phyloP scores from a whole-genome alignment of 192 early-diverging fungal species.

The Backusella luteola region DNA sequence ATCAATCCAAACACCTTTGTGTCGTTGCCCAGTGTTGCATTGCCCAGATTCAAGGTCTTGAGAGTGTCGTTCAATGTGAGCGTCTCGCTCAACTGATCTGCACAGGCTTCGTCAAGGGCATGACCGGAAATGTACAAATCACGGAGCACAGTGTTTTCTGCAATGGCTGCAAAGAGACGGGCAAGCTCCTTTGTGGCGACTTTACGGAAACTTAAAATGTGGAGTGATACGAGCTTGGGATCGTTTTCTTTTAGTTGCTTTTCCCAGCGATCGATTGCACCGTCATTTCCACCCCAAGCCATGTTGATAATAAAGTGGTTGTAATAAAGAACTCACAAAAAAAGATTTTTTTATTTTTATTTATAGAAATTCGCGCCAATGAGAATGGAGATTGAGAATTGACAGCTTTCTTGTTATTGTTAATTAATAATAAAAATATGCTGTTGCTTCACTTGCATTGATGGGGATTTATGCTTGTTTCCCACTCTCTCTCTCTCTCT shows the following conservation, averaged over 20 bases:
- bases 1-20: slow-evolving; percentile 26
- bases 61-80: slow-evolving; percentile 46
- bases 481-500: too few relatives aligned
- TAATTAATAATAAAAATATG: too few relatives aligned
- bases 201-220: slow-evolving; percentile 54
- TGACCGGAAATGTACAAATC: slow-evolving; percentile 56
- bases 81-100: slow-evolving; percentile 31
- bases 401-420: too few relatives aligned
- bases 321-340: too few relatives aligned
- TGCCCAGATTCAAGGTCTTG: slow-evolving; percentile 41
- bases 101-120: slow-evolving; percentile 34
- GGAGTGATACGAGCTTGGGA: slow-evolving; percentile 42
- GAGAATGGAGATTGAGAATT: too few relatives aligned
- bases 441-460: too few relatives aligned
- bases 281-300: slow-evolving; percentile 53
- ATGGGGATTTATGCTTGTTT: too few relatives aligned
- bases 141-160: slow-evolving; percentile 40
- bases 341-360: too few relatives aligned
- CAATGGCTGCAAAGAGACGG: slow-evolving; percentile 43
- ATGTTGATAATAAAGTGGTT: slow-evolving; percentile 16
- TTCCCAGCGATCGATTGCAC: slow-evolving; percentile 48
- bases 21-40: slow-evolving; percentile 37
- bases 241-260: slow-evolving; percentile 48
- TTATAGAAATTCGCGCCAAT: too few relatives aligned
- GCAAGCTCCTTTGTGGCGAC: slow-evolving; percentile 42